A percentile compares a stretch with the other conserved stretches of the same genome.
Conservation (phyloP, 805 yeast genomes). For the Saturnispora hagleri region DNA sequence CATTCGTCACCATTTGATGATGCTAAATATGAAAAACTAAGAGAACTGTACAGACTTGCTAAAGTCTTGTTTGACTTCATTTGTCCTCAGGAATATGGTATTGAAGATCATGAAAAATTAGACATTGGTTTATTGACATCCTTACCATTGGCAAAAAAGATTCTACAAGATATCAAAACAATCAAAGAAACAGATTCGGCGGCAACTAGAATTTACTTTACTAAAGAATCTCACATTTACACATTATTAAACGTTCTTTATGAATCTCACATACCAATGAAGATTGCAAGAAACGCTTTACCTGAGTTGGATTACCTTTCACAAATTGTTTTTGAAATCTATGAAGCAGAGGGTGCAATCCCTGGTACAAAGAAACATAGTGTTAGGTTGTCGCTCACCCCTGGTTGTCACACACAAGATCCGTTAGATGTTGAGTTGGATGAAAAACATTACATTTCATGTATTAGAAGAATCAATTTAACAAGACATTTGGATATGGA, state of each 20-base stretch:
- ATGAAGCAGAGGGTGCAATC: conserved; percentile 60
- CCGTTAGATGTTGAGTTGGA: conserved; percentile 95
- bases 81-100: conserved; percentile 98
- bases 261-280: conserved; percentile 91
- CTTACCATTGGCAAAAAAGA: conserved; percentile 84
- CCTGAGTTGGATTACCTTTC: conserved; percentile 95
- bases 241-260: conserved; percentile 84
- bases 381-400: conserved; percentile 83
- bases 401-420: conserved; percentile 97
- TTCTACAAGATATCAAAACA: conserved; percentile 66
- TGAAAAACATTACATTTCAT: conserved; percentile 92
- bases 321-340: conserved; percentile 87
- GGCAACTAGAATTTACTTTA: conserved; percentile 81
- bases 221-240: conserved; percentile 95
- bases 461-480: conserved; percentile 82
- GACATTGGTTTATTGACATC: conserved; percentile 95
- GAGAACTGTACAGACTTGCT: conserved; percentile 83
- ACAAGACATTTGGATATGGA: conserved; percentile 93
- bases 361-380: conserved; percentile 75
- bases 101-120: conserved; percentile 86
- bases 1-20: conserved; percentile 56
- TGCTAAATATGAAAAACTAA: conserved; percentile 64
- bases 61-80: conserved; percentile 94
- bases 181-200: conserved; percentile 76
- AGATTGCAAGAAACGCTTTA: conserved; percentile 86